These are phyloP conservation scores for Gentiana dahurica DNA, from an alignment of 257 asterid species.

Conservation along the genomic window DNA sequence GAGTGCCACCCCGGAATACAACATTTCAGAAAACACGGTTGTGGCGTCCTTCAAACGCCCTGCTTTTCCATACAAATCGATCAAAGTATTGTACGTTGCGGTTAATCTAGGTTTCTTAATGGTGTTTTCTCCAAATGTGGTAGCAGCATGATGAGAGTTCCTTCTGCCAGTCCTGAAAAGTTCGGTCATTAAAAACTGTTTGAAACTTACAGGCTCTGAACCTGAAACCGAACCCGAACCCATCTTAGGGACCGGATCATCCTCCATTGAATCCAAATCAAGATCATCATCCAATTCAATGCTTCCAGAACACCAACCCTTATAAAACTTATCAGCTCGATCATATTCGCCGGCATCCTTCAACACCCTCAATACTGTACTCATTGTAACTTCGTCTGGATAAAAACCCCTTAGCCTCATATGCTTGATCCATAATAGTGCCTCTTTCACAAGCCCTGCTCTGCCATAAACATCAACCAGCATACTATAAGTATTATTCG, in stretches of 20 bases:
- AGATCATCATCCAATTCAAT: constrained; percentile 63
- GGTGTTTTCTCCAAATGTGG: constrained; percentile 21
- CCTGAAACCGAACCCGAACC: constrained; percentile 14
- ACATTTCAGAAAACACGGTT: constrained; percentile 64
- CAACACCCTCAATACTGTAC: constrained; percentile 70
- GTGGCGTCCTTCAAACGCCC: constrained; percentile 79
- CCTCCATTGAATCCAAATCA: constrained; percentile 50
- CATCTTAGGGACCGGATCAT: constrained; percentile 6
- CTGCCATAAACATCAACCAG: constrained; percentile 94
- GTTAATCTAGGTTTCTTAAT: constrained; percentile 49
- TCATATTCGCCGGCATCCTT: constrained; percentile 74
- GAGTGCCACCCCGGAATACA: constrained; percentile 60
- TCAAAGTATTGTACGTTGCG: constrained; percentile 75
- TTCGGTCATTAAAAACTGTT: constrained; percentile 66
- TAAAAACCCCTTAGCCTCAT: constrained; percentile 76
- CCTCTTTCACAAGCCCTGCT: constrained; percentile 81
- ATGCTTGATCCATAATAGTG: constrained; percentile 84
- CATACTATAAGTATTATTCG: constrained; percentile 82
- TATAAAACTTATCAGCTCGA: constrained; percentile 61
- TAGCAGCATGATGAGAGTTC: constrained; percentile 17
- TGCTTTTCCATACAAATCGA: constrained; percentile 91
- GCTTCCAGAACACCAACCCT: constrained; percentile 69
- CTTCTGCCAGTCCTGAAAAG: constrained; percentile 77
- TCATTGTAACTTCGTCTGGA: constrained; percentile 93
- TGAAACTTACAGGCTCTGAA: constrained; percentile 47